These are phyloP conservation scores for Tephrocybe sp. DNA, from an alignment of 768 basidiomycete genomes.

Conservation along the genomic window DNA sequence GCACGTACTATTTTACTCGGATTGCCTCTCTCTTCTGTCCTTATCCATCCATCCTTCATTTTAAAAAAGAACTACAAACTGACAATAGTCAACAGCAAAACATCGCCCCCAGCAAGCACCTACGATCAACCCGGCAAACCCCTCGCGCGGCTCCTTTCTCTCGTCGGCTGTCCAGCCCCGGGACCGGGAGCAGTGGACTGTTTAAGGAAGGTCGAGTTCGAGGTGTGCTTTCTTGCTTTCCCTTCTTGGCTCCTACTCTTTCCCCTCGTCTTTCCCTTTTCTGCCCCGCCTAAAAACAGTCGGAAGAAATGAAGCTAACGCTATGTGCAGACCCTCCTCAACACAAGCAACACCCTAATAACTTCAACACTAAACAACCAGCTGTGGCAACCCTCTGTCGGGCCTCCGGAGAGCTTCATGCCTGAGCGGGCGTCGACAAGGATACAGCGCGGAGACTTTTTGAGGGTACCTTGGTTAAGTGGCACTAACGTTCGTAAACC, in stretches of 20 bases:
- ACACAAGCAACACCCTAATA: conserved; percentile 49
- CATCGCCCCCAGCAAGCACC: conserved; percentile 39
- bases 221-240: conserved; percentile 27
- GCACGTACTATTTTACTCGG: no score
- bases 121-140: conserved; percentile 55
- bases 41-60: no score
- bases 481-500: conserved; percentile 49
- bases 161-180: conserved; percentile 46
- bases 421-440: conserved; percentile 43
- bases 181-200: conserved; percentile 40
- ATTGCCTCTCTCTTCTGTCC: no score
- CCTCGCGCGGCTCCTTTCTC: conserved; percentile 43
- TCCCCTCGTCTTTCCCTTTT: no score
- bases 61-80: no score
- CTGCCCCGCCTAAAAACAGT: no score
- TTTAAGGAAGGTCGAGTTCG: conserved; percentile 45
- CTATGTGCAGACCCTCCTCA: conserved; percentile 43
- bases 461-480: conserved; percentile 53
- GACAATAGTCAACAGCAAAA: conserved; percentile 45
- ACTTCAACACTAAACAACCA: conserved; percentile 46
- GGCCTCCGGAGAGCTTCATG: conserved; percentile 49
- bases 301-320: no score
- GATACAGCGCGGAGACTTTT: conserved; percentile 47
- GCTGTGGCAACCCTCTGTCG: conserved; percentile 58
- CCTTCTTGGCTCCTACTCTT: no score